Conservation (phyloP, 345 rosid genomes). For the Jatropha curcas region DNA sequence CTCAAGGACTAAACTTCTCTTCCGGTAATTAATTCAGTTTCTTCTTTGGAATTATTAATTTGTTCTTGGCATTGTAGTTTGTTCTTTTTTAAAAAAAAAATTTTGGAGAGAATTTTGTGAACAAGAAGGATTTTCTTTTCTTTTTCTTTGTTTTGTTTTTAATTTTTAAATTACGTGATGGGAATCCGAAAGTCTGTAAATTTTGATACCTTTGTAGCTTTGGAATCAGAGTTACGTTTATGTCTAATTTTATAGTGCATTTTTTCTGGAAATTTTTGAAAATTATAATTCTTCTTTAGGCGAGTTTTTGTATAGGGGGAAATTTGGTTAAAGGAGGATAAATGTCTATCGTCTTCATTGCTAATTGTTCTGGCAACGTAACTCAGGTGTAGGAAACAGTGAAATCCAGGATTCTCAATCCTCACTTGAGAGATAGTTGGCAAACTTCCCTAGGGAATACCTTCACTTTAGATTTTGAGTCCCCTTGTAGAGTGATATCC, state of each 20-base stretch:
- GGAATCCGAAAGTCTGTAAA: too few species aligned
- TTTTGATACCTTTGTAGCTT: too few species aligned
- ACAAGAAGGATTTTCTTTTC: neutral
- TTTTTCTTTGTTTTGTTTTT: too few species aligned
- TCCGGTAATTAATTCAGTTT: slow-evolving; percentile 42
- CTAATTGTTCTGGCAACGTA: too few species aligned
- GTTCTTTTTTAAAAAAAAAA: too few species aligned
- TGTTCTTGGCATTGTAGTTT: neutral
- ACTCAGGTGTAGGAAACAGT: too few species aligned
- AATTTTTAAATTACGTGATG: too few species aligned
- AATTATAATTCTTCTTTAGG: neutral
- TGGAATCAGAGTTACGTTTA: too few species aligned
- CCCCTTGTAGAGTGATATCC: neutral
- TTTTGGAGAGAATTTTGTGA: neutral
- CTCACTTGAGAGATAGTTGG: neutral
- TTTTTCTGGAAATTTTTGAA: neutral
- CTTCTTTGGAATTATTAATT: neutral
- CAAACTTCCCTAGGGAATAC: neutral
- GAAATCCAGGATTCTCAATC: too few species aligned
- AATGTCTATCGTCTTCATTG: neutral
- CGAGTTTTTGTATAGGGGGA: neutral
- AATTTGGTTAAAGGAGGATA: neutral
- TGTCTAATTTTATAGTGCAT: neutral
- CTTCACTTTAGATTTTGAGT: neutral
- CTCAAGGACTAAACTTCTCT: slow-evolving; percentile 41